Evolutionary conservation across 2,329 filamentous ascomycete species (phyloP).

Genomic region (Capronia epimyces): DNA sequence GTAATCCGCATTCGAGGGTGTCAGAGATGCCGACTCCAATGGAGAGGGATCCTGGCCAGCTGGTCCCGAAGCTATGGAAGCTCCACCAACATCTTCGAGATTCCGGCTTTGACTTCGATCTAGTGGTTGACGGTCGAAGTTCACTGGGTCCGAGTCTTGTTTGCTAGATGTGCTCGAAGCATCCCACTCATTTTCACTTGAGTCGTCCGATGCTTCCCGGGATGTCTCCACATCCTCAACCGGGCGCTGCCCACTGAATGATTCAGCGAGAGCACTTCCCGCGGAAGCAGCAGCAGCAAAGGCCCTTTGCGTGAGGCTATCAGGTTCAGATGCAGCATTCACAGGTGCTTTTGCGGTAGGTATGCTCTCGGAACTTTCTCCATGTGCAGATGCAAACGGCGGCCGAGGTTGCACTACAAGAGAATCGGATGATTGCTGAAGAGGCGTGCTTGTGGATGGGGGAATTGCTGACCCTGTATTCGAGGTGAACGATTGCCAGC

Average conservation of each 20-base stretch:
- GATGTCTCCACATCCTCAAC: conserved; percentile 30
- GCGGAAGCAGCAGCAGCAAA: conserved; percentile 43
- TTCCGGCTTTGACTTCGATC: neutral
- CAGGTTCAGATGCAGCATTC: conserved; percentile 3
- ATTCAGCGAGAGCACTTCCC: conserved; percentile 46
- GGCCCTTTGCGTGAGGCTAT: conserved; percentile 25
- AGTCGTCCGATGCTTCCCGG: conserved; percentile 16
- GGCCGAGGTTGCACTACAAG: neutral
- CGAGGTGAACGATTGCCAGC: conserved; percentile 48
- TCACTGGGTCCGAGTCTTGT: conserved; percentile 38
- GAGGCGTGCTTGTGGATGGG: conserved; percentile 5
- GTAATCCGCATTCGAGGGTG: conserved; percentile 1
- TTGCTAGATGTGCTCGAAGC: conserved; percentile 37
- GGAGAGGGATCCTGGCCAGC: neutral
- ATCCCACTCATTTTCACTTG: conserved; percentile 33
- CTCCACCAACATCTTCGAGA: neutral
- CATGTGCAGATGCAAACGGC: conserved; percentile 3
- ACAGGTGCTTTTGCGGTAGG: conserved; percentile 23
- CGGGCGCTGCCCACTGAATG: conserved; percentile 36
- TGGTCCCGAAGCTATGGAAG: neutral
- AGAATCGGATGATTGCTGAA: neutral
- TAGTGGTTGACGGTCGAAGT: conserved; percentile 28
- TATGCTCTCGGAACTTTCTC: conserved; percentile 24
- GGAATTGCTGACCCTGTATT: conserved; percentile 9
- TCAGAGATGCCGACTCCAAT: neutral